These are phyloP conservation scores for Seminavis robusta DNA, from an alignment of 108 stramenopile species.

Conservation along the genomic window DNA sequence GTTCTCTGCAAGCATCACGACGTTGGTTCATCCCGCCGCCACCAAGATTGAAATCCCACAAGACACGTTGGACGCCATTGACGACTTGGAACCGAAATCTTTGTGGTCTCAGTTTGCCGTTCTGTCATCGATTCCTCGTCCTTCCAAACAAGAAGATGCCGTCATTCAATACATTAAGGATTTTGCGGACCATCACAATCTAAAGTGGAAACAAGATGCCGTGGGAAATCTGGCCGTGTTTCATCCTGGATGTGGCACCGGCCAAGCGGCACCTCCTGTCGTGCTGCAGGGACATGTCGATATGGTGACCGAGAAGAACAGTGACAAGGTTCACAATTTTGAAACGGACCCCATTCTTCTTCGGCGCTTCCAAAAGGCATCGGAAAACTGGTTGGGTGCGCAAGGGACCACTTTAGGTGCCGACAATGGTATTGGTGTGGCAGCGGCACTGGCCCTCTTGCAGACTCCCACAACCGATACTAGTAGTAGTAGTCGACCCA, in stretches of 20 bases:
- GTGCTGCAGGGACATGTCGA: constrained; percentile 34
- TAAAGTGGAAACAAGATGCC: constrained; percentile 19
- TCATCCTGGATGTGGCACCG: constrained; percentile 17
- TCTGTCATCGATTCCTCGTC: constrained; percentile 24
- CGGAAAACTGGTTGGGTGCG: constrained; percentile 24
- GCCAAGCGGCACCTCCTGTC: constrained; percentile 21
- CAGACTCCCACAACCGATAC: constrained; percentile 5
- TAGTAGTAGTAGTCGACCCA: too few species aligned
- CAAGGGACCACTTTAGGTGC: constrained; percentile 34
- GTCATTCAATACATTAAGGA: too few species aligned
- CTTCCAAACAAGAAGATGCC: constrained; percentile 27
- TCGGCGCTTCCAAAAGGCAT: not conserved
- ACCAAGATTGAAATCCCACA: too few species aligned
- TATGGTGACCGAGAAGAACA: constrained; percentile 39
- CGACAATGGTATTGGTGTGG: constrained; percentile 36
- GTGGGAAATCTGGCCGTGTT: constrained; percentile 25
- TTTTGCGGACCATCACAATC: constrained; percentile 28
- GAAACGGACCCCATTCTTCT: not conserved
- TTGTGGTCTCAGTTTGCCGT: constrained; percentile 28
- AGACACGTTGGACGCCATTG: not conserved
- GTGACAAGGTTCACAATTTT: constrained; percentile 25
- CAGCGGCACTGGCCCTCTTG: constrained; percentile 27
- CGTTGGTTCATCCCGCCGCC: too few species aligned
- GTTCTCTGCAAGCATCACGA: too few species aligned
- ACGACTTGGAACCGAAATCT: not conserved